Percentiles rank a stretch among this genome's conserved stretches.
phyloP scores from a whole-genome alignment of 805 yeast genomes.

The Saturnispora serradocipensis region DNA sequence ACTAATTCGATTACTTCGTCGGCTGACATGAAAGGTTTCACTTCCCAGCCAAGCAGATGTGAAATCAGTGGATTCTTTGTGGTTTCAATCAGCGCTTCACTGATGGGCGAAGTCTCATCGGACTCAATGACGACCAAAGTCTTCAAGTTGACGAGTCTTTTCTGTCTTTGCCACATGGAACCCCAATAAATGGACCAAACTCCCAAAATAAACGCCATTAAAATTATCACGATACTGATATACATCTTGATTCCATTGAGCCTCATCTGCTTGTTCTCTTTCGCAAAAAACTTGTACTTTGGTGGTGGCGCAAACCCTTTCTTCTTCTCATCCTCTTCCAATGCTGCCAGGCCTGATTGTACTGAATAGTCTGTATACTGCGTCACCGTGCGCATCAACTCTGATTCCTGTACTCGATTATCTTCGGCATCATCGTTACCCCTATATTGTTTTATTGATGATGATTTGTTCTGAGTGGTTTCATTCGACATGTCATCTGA shows the following conservation, averaged over 20 bases:
- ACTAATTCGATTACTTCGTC: constrained; percentile 36
- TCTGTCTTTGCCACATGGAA: constrained; percentile 28
- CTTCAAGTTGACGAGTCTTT: constrained; percentile 27
- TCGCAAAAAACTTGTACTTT: constrained; percentile 14
- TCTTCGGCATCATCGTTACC: background rate
- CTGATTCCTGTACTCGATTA: constrained; percentile 1
- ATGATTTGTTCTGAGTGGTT: background rate
- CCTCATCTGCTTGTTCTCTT: constrained; percentile 11
- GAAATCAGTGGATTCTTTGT: constrained; percentile 10
- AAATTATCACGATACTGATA: constrained; percentile 13
- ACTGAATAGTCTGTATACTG: constrained; percentile 18
- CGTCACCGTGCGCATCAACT: constrained; percentile 15
- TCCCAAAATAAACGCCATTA: constrained; percentile 31
- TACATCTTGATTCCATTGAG: constrained; percentile 11
- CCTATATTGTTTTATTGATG: background rate
- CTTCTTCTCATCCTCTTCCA: background rate
- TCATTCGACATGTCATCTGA: background rate
- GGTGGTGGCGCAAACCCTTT: constrained; percentile 3
- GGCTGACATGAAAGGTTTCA: constrained; percentile 22
- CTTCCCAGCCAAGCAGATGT: constrained; percentile 30
- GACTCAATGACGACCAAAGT: constrained; percentile 34
- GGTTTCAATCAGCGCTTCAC: constrained; percentile 23
- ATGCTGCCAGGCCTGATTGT: constrained; percentile 2
- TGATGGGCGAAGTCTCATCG: constrained; percentile 23
- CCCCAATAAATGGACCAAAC: constrained; percentile 44